Conservation (phyloP, 352 stramenopile genomes). For the Phytophthora uliginosa region DNA sequence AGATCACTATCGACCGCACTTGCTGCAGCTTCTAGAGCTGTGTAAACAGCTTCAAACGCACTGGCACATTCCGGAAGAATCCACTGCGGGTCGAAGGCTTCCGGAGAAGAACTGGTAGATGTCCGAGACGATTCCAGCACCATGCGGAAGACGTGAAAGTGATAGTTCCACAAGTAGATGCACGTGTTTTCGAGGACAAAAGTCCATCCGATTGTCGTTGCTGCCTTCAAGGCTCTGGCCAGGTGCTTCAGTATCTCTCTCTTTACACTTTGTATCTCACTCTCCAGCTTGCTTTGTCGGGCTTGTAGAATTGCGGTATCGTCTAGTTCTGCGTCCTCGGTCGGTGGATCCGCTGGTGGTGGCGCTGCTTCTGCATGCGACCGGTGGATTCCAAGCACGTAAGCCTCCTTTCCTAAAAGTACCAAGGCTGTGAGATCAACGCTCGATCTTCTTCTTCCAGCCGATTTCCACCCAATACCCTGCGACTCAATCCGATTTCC, state of each 20-base stretch:
- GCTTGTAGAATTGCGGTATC: conserved; percentile 9
- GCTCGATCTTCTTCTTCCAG: conserved; percentile 8
- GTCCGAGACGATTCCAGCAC: conserved; percentile 31
- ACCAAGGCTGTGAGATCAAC: conserved; percentile 35
- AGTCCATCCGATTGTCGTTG: conserved; percentile 58
- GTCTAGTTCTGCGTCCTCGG: conserved; percentile 7
- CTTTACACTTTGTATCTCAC: conserved; percentile 53
- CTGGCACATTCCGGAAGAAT: conserved; percentile 70
- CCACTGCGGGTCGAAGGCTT: conserved; percentile 41
- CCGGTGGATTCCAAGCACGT: conserved; percentile 51
- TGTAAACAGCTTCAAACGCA: conserved; percentile 70
- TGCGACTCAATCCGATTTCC: conserved; percentile 15
- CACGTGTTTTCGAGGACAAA: conserved; percentile 87
- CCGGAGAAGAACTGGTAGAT: neutral
- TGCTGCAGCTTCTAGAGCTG: conserved; percentile 49
- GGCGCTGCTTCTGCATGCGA: conserved; percentile 2
- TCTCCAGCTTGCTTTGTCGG: conserved; percentile 12
- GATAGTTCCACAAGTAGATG: conserved; percentile 93
- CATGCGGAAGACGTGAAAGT: conserved; percentile 88
- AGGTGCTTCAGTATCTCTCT: conserved; percentile 58
- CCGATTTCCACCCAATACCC: neutral
- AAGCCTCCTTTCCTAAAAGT: conserved; percentile 32
- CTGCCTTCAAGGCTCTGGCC: conserved; percentile 35
- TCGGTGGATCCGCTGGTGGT: conserved; percentile 2
- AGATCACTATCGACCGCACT: conserved; percentile 49